A percentile compares a stretch with the other conserved stretches of the same genome.
These are phyloP conservation scores for Luffa aegyptiaca DNA, from an alignment of 306 rosid genomes.

Conservation along the genomic window DNA sequence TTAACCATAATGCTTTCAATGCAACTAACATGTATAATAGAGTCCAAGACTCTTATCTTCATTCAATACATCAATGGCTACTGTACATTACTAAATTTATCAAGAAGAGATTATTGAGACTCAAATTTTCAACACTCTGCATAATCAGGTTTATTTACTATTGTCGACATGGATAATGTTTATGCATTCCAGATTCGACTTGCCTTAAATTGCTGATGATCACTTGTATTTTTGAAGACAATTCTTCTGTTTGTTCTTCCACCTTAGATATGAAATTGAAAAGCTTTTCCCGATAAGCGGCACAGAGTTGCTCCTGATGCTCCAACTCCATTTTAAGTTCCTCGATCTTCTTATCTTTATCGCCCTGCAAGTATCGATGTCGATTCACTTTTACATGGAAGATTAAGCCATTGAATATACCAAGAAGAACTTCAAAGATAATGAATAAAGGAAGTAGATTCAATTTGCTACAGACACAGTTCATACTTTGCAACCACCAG, in stretches of 20 bases:
- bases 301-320: slow-evolving; percentile 63
- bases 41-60: neutral
- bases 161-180: slow-evolving; percentile 14
- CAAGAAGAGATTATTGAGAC: neutral
- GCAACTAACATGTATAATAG: neutral
- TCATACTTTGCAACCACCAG: neutral
- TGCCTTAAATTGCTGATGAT: slow-evolving; percentile 51
- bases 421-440: neutral
- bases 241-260: slow-evolving; percentile 60
- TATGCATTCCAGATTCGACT: slow-evolving; percentile 59
- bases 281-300: slow-evolving; percentile 53
- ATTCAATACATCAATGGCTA: slow-evolving; percentile 1
- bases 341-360: slow-evolving; percentile 74
- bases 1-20: neutral
- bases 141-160: neutral
- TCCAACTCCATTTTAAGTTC: slow-evolving; percentile 77
- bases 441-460: neutral
- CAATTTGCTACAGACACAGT: neutral
- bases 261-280: slow-evolving; percentile 48
- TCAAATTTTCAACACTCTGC: neutral
- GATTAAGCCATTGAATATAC: neutral
- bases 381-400: neutral
- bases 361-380: slow-evolving; percentile 36
- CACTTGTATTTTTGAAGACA: slow-evolving; percentile 56
- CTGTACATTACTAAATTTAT: neutral